These are phyloP conservation scores for Ceratobasidium sp. DNA, from an alignment of 1,284 basidiomycete genomes.

Conservation along the genomic window DNA sequence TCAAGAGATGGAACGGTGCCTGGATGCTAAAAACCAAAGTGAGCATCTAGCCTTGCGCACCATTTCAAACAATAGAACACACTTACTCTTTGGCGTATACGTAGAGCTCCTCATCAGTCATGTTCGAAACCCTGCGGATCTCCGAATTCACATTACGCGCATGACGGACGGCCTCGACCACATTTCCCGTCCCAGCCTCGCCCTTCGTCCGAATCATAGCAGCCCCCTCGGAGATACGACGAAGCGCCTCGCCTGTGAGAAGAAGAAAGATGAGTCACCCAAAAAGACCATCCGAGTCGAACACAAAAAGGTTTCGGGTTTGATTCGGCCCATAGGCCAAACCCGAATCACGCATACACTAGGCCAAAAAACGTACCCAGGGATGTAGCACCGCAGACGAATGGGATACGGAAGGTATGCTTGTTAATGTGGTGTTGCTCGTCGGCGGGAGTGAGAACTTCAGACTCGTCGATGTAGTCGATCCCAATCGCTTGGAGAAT, in stretches of 20 bases:
- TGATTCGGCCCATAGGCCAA: constrained; percentile 49
- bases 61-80: not conserved
- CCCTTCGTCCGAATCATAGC: constrained; percentile 98
- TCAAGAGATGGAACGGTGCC: constrained; percentile 95
- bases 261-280: constrained; percentile 49
- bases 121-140: constrained; percentile 85
- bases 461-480: constrained; percentile 98
- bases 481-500: constrained; percentile 95
- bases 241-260: constrained; percentile 75
- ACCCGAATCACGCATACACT: constrained; percentile 59
- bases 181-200: constrained; percentile 97
- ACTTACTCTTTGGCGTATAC: constrained; percentile 85
- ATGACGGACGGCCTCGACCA: constrained; percentile 96
- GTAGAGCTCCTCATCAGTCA: constrained; percentile 97
- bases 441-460: constrained; percentile 96
- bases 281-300: not conserved
- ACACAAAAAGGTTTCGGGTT: constrained; percentile 49
- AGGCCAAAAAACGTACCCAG: constrained; percentile 67
- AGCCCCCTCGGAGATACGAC: constrained; percentile 96
- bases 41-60: not conserved
- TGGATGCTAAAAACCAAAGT: constrained; percentile 59
- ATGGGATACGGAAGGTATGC: constrained; percentile 89
- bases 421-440: constrained; percentile 85
- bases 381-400: constrained; percentile 82
- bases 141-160: constrained; percentile 81